Evolutionary conservation across 208 protist genomes (phyloP).

Genomic region (Acanthamoeba triangularis): DNA sequence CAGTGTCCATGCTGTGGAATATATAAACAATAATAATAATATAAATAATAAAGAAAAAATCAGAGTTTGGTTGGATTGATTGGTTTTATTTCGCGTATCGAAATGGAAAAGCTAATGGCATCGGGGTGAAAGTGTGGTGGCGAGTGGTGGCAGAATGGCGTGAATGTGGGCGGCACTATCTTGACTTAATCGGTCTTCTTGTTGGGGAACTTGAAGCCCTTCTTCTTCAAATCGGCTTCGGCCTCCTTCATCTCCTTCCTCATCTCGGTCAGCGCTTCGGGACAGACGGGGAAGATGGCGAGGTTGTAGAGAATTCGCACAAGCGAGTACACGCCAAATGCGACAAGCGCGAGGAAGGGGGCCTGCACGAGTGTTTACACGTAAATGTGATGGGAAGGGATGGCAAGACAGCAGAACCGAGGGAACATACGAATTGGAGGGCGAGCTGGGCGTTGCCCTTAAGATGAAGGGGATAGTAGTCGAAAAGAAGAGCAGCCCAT

Average conservation of each 20-base stretch:
- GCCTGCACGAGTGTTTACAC: background rate
- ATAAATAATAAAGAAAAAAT: no score
- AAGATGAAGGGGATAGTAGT: slow-evolving; percentile 40
- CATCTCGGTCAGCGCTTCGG: slow-evolving; percentile 31
- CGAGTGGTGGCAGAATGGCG: no score
- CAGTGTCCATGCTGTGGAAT: background rate
- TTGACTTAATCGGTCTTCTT: background rate
- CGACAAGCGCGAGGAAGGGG: slow-evolving; percentile 42
- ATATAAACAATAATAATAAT: no score
- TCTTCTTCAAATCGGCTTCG: slow-evolving; percentile 47
- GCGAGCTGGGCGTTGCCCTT: slow-evolving; percentile 10
- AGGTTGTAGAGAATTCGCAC: slow-evolving; percentile 50
- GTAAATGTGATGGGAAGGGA: no score
- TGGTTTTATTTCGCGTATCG: no score
- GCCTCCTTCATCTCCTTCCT: slow-evolving; percentile 68
- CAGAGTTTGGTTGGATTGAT: no score
- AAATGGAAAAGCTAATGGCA: no score
- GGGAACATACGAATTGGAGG: slow-evolving; percentile 26
- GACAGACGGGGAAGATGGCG: slow-evolving; percentile 46
- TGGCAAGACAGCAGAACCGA: background rate
- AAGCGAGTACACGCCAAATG: slow-evolving; percentile 56
- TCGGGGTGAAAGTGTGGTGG: no score
- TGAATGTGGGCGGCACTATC: background rate
- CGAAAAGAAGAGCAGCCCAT: slow-evolving; percentile 16
- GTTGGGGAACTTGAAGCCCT: slow-evolving; percentile 61